Evolutionary conservation across 345 rosid genomes (phyloP).

Genomic region (Eucalyptus sp.): DNA sequence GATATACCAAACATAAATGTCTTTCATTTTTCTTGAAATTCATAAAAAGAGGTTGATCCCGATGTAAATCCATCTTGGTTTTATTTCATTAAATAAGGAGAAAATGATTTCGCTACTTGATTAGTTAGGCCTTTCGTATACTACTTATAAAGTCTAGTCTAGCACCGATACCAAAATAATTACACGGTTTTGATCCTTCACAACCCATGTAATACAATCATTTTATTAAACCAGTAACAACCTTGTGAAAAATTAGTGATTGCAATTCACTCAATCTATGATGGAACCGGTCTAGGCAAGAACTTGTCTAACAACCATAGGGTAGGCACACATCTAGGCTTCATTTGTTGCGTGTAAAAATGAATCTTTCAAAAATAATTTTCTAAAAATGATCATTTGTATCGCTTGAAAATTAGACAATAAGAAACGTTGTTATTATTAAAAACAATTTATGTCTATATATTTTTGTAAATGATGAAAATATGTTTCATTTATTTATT

Average conservation of each 20-base stretch:
- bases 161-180: neutral
- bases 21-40: neutral
- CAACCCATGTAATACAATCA: neutral
- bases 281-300: neutral
- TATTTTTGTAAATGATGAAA: neutral
- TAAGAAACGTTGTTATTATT: neutral
- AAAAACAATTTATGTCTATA: too few species aligned
- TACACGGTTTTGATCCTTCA: neutral
- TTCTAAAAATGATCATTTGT: neutral
- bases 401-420: fast-evolving
- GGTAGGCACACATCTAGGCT: neutral
- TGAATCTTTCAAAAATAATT: neutral
- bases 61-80: fast-evolving
- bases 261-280: neutral
- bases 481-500: neutral
- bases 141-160: neutral
- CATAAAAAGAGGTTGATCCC: neutral
- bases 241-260: neutral
- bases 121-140: neutral
- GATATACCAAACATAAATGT: neutral
- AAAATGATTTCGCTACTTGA: neutral
- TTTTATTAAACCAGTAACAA: neutral
- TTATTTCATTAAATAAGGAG: neutral
- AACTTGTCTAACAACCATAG: neutral
- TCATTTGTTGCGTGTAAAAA: neutral